phyloP scores from a whole-genome alignment of 179 eudicot species.

The Spergularia azorica region DNA sequence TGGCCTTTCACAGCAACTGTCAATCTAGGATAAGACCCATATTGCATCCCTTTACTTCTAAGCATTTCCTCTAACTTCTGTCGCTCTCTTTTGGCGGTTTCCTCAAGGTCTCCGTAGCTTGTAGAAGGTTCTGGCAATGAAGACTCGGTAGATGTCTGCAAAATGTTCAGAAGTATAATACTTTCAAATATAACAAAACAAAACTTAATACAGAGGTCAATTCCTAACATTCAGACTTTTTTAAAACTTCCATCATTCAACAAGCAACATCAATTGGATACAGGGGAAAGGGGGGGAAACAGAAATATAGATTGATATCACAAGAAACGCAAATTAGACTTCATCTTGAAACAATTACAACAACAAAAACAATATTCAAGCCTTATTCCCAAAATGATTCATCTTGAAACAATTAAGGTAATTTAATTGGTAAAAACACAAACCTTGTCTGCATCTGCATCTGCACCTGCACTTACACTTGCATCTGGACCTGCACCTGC shows the following conservation, averaged over 20 bases:
- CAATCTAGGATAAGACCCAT: constrained; percentile 85
- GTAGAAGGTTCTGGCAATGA: constrained; percentile 53
- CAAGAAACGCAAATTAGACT: no score
- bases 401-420: constrained; percentile 2
- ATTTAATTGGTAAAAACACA: constrained; percentile 19
- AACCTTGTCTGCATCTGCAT: constrained; percentile 82
- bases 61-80: constrained; percentile 67
- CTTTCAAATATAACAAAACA: neutral
- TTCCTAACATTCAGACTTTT: neutral
- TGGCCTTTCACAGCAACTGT: constrained; percentile 88
- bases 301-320: no score
- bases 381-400: neutral
- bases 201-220: neutral
- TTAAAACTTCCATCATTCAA: neutral
- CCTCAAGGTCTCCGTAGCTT: constrained; percentile 63
- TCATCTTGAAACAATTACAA: neutral
- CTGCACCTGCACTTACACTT: no score
- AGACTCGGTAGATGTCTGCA: constrained; percentile 49
- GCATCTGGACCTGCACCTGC: constrained; percentile 18
- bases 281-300: neutral
- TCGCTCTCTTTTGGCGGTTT: constrained; percentile 69
- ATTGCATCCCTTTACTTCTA: constrained; percentile 67
- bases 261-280: neutral
- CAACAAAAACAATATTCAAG: neutral
- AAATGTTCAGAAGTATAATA: constrained; percentile 14